These are phyloP conservation scores for Kockovaella imperatae DNA, from an alignment of 768 basidiomycete species.

Conservation along the genomic window DNA sequence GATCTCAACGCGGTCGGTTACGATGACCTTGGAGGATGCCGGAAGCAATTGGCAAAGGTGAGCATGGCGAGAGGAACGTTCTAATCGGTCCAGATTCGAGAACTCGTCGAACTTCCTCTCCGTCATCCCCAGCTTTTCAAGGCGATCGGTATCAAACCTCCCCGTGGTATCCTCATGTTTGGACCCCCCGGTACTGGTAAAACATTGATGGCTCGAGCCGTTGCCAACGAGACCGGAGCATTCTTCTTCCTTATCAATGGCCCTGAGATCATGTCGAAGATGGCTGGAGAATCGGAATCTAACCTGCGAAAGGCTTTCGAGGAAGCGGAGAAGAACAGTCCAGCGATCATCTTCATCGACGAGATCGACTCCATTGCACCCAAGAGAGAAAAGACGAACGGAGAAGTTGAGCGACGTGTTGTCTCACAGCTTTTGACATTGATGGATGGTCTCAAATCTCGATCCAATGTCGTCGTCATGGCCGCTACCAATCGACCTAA, in stretches of 20 bases:
- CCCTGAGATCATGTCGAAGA: slow-evolving; percentile 99
- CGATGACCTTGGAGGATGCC: slow-evolving; percentile 97
- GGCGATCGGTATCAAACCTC: slow-evolving; percentile 99
- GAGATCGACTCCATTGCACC: slow-evolving; percentile 99
- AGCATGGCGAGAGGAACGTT: slow-evolving; percentile 2
- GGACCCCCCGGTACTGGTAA: slow-evolving; percentile 99
- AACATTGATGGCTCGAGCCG: slow-evolving; percentile 98
- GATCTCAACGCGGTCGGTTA: slow-evolving; percentile 96
- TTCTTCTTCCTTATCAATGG: slow-evolving; percentile 99
- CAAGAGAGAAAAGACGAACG: slow-evolving; percentile 99
- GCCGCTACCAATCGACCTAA: slow-evolving; percentile 86
- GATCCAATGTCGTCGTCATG: slow-evolving; percentile 99
- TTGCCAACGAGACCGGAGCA: slow-evolving; percentile 98
- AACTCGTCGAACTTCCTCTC: slow-evolving; percentile 93
- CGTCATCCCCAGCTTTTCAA: slow-evolving; percentile 99
- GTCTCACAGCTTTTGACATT: slow-evolving; percentile 96
- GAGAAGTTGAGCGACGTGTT: slow-evolving; percentile 98
- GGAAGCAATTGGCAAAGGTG: slow-evolving; percentile 94
- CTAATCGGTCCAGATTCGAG: slow-evolving; percentile 58
- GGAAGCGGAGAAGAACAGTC: slow-evolving; percentile 99
- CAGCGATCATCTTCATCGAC: slow-evolving; percentile 94
- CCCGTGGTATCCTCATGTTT: slow-evolving; percentile 96
- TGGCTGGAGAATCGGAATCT: slow-evolving; percentile 98
- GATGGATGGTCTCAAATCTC: slow-evolving; percentile 98
- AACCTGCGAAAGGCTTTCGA: slow-evolving; percentile 98